These are phyloP conservation scores for Stentor roeselii DNA, from an alignment of 73 alveolate genomes.

Conservation along the genomic window DNA sequence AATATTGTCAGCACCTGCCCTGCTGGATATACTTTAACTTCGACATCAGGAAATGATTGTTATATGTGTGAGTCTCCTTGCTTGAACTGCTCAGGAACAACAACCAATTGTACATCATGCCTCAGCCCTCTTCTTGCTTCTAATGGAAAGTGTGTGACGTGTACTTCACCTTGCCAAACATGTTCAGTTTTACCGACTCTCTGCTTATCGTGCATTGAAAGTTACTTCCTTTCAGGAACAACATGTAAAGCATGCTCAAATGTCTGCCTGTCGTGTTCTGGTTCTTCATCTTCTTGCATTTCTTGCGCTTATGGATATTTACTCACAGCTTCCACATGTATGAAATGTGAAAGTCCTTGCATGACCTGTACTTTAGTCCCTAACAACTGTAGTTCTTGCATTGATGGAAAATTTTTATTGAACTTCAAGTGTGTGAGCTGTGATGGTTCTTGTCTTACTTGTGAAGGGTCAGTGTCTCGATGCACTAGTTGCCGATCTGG, in stretches of 20 bases:
- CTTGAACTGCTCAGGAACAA: background rate
- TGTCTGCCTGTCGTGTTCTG: background rate
- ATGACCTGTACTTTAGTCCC: background rate
- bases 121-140: background rate
- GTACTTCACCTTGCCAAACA: slow-evolving; percentile 23
- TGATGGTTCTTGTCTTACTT: background rate
- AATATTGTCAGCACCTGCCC: background rate
- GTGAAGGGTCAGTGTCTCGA: background rate
- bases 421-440: background rate
- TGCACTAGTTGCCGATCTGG: slow-evolving; percentile 4
- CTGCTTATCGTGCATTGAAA: slow-evolving; percentile 25
- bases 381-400: background rate
- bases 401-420: background rate
- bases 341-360: background rate
- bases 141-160: slow-evolving; percentile 19
- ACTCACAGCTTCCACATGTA: background rate
- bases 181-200: background rate
- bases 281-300: background rate
- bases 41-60: background rate
- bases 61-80: background rate
- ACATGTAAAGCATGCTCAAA: slow-evolving; percentile 33
- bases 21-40: background rate
- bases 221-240: slow-evolving; percentile 33
- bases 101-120: background rate
- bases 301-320: background rate